Evolutionary conservation across 768 basidiomycete species (phyloP), one percentile per base, ranked within the genome.

Genomic region (Nevesoporus exiguus): DNA sequence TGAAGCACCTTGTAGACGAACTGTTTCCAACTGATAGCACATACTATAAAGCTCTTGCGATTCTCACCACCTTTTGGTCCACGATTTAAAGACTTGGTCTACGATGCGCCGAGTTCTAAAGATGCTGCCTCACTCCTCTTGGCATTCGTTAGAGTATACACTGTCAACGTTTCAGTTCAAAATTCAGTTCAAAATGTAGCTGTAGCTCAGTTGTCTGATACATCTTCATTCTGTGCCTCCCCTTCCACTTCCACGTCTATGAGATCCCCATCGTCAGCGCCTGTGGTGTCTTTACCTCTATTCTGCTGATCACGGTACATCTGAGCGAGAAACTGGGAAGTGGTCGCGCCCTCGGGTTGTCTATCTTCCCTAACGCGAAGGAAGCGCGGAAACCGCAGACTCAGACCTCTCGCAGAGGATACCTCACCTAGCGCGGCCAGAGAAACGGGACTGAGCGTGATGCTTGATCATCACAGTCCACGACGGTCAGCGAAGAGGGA

Each of bases 371-470:
- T 75, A 7, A 81, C 63, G 54, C 77, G 80, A 51, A 95, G 76
- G 72, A 95, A 96, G 33, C 93, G 79, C 39, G 94, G 94, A 69
- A 97, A 97, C 13, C 94, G 85, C 13, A 96, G 70, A 61, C 88
- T 90, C 29, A 95, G 74, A 5, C 94, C 94, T 25, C 86, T 77
- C 30, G 43, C 31, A 8, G 76, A 76, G 7, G 83, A 80, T 5
- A 84, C 75, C 21, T 85, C 65, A 7, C 85, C 84, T 50, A 79
- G 74, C 0, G 90, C 93, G 17, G 93, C 93, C 6, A 86, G 72
- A 22, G 93, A 95, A 15, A 93, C 83, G 0, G 93, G 93, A 41
- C 91, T 93, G 56, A 91, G 71, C 3, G 93, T 93, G 59, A 94
- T 80, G 63, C 87, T 90, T 47, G 37, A 41, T 58, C 36, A 19